A percentile compares a stretch with the other conserved stretches of the same genome.
phyloP scores from a whole-genome alignment of 306 rosid species.

The Cicer judaicum region DNA sequence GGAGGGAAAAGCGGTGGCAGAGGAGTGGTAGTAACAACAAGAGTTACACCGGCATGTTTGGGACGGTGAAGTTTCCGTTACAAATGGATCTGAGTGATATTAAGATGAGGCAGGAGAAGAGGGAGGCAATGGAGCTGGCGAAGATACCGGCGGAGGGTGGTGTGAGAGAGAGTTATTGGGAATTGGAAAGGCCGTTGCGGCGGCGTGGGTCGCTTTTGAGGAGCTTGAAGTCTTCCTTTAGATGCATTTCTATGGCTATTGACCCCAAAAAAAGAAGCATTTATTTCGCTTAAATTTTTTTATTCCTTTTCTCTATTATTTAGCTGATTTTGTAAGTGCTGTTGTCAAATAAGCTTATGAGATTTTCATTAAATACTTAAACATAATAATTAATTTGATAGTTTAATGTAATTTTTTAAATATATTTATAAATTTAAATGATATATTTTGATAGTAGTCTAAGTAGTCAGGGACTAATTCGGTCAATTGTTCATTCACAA shows the following conservation, averaged over 20 bases:
- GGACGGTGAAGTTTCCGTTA: slow-evolving; percentile 49
- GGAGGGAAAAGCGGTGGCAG: slow-evolving; percentile 4
- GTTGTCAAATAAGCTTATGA: no score
- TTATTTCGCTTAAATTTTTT: not conserved
- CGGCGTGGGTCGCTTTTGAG: slow-evolving; percentile 36
- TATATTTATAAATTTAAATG: no score
- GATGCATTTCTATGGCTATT: slow-evolving; percentile 37
- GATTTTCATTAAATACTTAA: no score
- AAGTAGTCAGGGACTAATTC: no score
- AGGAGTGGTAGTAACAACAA: slow-evolving; percentile 35
- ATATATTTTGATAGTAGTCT: no score
- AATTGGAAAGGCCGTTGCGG: slow-evolving; percentile 45
- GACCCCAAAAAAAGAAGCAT: no score
- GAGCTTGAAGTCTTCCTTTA: slow-evolving; percentile 35
- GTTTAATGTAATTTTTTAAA: no score
- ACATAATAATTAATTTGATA: no score
- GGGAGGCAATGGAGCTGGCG: slow-evolving; percentile 20
- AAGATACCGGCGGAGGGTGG: slow-evolving; percentile 19
- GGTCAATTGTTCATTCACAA: no score
- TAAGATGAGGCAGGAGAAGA: slow-evolving; percentile 46
- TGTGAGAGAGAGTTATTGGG: slow-evolving; percentile 43
- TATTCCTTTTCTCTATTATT: not conserved
- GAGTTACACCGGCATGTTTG: slow-evolving; percentile 40
- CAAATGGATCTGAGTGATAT: slow-evolving; percentile 52
- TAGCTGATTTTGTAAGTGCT: no score